These are phyloP conservation scores for Metschnikowia dekortorum DNA, from an alignment of 805 yeast species.

Conservation along the genomic window DNA sequence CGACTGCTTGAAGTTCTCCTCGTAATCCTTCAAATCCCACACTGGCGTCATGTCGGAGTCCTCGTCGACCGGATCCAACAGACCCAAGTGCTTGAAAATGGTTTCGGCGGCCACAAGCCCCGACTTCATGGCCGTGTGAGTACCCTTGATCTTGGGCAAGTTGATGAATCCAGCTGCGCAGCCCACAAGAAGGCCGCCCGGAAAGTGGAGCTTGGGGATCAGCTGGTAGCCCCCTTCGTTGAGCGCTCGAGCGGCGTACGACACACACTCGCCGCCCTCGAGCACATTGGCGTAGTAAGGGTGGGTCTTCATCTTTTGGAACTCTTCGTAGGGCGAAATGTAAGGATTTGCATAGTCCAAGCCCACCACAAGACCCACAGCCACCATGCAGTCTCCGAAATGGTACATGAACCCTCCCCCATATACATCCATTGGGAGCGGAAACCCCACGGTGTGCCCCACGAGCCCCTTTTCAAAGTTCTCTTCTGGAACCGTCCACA, in stretches of 20 bases:
- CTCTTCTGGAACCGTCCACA: slow-evolving; percentile 89
- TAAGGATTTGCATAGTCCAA: slow-evolving; percentile 93
- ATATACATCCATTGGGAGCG: slow-evolving; percentile 66
- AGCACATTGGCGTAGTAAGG: slow-evolving; percentile 73
- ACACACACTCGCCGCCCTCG: slow-evolving; percentile 86
- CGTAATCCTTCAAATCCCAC: slow-evolving; percentile 55
- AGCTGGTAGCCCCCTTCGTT: slow-evolving; percentile 97
- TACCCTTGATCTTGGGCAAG: slow-evolving; percentile 96
- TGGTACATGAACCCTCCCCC: slow-evolving; percentile 99
- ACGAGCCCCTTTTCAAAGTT: slow-evolving; percentile 78
- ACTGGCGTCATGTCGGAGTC: slow-evolving; percentile 38
- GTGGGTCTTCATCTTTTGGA: slow-evolving; percentile 90
- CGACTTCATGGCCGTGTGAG: slow-evolving; percentile 95
- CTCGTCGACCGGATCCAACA: slow-evolving; percentile 45
- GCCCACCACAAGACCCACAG: slow-evolving; percentile 93
- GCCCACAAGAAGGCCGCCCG: slow-evolving; percentile 95
- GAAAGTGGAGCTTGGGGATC: slow-evolving; percentile 85
- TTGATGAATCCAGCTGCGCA: slow-evolving; percentile 96
- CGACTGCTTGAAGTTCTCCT: slow-evolving; percentile 60
- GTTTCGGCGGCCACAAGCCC: slow-evolving; percentile 94
- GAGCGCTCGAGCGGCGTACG: slow-evolving; percentile 93
- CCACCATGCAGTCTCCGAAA: slow-evolving; percentile 87
- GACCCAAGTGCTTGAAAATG: slow-evolving; percentile 46
- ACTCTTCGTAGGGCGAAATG: slow-evolving; percentile 92
- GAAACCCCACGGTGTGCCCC: slow-evolving; percentile 87